Percentiles rank a stretch among this genome's conserved stretches.
phyloP scores from a whole-genome alignment of 2,329 filamentous ascomycete species.

The Aspergillus eucalypticola region DNA sequence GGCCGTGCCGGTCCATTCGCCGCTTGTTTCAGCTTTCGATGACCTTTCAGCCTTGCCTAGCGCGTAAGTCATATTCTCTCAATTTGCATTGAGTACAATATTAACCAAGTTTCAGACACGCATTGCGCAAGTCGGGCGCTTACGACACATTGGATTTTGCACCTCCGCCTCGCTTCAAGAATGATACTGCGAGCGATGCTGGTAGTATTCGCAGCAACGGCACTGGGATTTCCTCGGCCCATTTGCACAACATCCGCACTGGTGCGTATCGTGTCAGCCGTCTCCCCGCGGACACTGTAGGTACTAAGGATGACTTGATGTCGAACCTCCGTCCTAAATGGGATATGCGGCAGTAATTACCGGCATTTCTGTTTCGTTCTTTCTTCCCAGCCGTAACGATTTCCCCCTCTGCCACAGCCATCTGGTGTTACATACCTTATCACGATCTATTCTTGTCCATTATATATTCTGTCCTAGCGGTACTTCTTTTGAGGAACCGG shows the following conservation, averaged over 20 bases:
- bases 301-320: conserved; percentile 68
- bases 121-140: conserved; percentile 51
- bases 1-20: conserved; percentile 71
- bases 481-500: conserved; percentile 11
- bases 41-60: conserved; percentile 83
- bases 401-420: conserved; percentile 9
- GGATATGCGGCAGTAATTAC: conserved; percentile 47
- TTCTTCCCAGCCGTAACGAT: conserved; percentile 21
- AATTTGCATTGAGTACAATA: not conserved
- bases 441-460: conserved; percentile 23
- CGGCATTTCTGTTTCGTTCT: conserved; percentile 5
- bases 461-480: conserved; percentile 12
- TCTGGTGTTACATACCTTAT: conserved; percentile 18
- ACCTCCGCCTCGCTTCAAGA: conserved; percentile 50
- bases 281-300: conserved; percentile 78
- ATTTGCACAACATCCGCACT: conserved; percentile 70
- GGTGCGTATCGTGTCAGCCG: conserved; percentile 86
- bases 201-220: conserved; percentile 66
- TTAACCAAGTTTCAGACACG: conserved; percentile 40
- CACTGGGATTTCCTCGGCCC: conserved; percentile 71
- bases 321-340: conserved; percentile 59
- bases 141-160: conserved; percentile 53
- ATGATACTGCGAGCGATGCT: conserved; percentile 46
- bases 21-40: conserved; percentile 79
- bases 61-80: conserved; percentile 65